Percentiles rank a stretch among this genome's conserved stretches.
These are phyloP conservation scores for Aspergillus quadrilineatus DNA, from an alignment of 2,329 filamentous ascomycete genomes.

Conservation along the genomic window DNA sequence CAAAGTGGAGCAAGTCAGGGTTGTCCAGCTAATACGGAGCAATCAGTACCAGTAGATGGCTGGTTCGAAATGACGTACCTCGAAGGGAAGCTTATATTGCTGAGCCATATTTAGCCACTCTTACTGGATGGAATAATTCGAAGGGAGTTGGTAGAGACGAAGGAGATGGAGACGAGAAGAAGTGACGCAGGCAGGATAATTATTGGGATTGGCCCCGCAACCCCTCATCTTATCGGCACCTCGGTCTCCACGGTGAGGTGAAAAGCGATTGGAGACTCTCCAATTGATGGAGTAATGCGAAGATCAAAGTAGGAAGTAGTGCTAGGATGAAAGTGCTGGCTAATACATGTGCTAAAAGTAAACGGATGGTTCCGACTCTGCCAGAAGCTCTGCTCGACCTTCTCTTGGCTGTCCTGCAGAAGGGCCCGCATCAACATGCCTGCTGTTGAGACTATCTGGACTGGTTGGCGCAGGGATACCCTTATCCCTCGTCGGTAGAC, in stretches of 20 bases:
- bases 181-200: conserved; percentile 3
- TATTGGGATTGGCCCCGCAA: conserved; percentile 11
- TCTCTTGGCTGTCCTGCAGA: conserved; percentile 3
- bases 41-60: background rate
- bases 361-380: conserved; percentile 7
- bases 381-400: conserved; percentile 8
- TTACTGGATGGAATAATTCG: background rate
- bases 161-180: conserved; percentile 1
- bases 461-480: background rate
- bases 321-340: background rate
- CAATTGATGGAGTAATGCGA: background rate
- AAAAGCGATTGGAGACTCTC: background rate
- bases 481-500: background rate
- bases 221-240: conserved; percentile 18
- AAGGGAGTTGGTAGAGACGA: background rate
- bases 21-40: conserved; percentile 45
- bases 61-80: conserved; percentile 25
- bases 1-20: conserved; percentile 49
- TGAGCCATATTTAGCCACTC: conserved; percentile 27
- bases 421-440: background rate
- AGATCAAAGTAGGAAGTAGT: background rate
- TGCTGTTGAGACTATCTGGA: background rate
- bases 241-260: conserved; percentile 14
- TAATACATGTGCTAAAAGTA: conserved; percentile 8
- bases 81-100: conserved; percentile 39